Evolutionary conservation across 2,329 filamentous ascomycete genomes (phyloP).

Genomic region (Penicillium fuscoglaucum): DNA sequence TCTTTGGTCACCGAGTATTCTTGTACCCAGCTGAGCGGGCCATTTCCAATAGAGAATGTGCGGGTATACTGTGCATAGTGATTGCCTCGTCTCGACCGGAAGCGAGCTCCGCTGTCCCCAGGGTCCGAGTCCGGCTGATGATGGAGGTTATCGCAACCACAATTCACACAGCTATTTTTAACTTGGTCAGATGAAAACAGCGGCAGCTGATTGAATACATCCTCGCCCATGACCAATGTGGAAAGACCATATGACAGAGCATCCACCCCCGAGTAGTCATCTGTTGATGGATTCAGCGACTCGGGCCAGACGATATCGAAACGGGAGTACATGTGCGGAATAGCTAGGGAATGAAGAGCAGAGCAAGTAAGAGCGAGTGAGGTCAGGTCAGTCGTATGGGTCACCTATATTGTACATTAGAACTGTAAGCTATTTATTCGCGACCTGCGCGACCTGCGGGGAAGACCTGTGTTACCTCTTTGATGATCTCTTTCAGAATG

Average conservation of each 20-base stretch:
- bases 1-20: slow-evolving; percentile 83
- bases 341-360: slow-evolving; percentile 70
- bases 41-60: slow-evolving; percentile 84
- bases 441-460: background rate
- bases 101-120: slow-evolving; percentile 2
- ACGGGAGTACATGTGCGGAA: slow-evolving; percentile 77
- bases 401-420: slow-evolving; percentile 56
- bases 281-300: slow-evolving; percentile 57
- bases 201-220: slow-evolving; percentile 58
- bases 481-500: slow-evolving; percentile 74
- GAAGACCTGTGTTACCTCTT: slow-evolving; percentile 58
- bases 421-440: slow-evolving; percentile 3
- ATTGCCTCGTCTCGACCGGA: slow-evolving; percentile 59
- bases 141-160: slow-evolving; percentile 28
- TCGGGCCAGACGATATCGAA: slow-evolving; percentile 91
- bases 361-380: slow-evolving; percentile 77
- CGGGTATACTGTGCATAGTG: slow-evolving; percentile 76
- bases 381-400: slow-evolving; percentile 78
- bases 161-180: slow-evolving; percentile 29
- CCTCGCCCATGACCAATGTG: slow-evolving; percentile 72
- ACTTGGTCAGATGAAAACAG: slow-evolving; percentile 28
- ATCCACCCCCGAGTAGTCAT: slow-evolving; percentile 72
- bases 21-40: slow-evolving; percentile 72
- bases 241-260: slow-evolving; percentile 79
- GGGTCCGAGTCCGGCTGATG: slow-evolving; percentile 16